Base-by-base conservation (phyloP, 176 grass and related monocot species). In the Aegilops speltoides region DNA sequence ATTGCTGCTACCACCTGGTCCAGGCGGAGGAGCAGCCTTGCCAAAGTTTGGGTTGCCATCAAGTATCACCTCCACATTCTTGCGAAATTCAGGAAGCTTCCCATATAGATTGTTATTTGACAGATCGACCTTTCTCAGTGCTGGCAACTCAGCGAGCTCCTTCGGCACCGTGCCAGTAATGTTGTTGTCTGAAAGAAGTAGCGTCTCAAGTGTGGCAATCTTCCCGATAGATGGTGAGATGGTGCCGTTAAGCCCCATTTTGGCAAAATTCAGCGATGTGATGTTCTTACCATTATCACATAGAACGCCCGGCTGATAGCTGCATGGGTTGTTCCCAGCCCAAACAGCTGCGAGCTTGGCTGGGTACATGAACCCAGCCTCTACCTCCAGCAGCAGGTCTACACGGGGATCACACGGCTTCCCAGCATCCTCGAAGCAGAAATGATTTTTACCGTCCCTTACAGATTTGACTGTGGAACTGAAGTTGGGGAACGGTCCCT, bases 61-160 rank as follows among this genome's bases (percentile, higher is more conserved):
- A 36, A 68, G 87, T 16, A 77, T 92, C 23, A 95, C 12, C 72
- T 52, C 3, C 9, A 89, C 91, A 81, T 85, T 92, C 32, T 64
- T 74, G 59, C 77, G 78, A 70, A 98, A 98, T 22, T 54, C 29
- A 45, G 95, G 95, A 29, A 98, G 23, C 81, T 88, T 28, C 56
- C 95, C 95, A 77, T 90, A 88, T 4, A 98, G 82, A 67, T 79
- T 88, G 86, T 98, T 98, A 75, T 98, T 87, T 10, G 91, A 93
- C 25, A 98, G 77, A 85, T 98, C 88, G 67, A 92, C 85, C 4
- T 78, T 14, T 38, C 15, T 90, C 17, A 98, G 79, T 7, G 17
- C 24, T 12, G 86, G 91, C 79, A 95, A 85, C 1, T 79, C 78
- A 13, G 91, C 71, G 24, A 98, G 34, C 46, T 90, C 90, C 50